Evolutionary conservation across 495 filamentous ascomycete species (phyloP).

Genomic region (Neurospora sp.): DNA sequence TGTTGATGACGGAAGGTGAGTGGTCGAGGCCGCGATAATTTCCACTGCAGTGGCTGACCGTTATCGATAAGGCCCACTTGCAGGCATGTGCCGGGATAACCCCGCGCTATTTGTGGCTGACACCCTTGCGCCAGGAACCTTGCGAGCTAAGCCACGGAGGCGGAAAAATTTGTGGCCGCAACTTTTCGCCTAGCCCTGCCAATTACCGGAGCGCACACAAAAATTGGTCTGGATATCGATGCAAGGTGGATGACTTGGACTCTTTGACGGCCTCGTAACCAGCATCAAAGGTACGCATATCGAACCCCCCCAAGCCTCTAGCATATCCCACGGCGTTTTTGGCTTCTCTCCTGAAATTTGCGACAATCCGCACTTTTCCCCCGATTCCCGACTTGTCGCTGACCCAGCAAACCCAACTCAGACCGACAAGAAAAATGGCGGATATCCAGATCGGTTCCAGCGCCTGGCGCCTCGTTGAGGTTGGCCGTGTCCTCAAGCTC

Average conservation of each 20-base stretch:
- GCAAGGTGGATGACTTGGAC: conserved; percentile 23
- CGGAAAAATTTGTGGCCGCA: conserved; percentile 22
- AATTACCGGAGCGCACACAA: conserved; percentile 25
- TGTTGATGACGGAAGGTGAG: neutral
- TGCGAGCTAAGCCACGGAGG: conserved; percentile 11
- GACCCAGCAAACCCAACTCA: conserved; percentile 12
- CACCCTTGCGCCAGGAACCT: neutral
- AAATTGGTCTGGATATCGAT: conserved; percentile 27
- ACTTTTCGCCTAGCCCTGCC: conserved; percentile 27
- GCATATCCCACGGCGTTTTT: conserved; percentile 4
- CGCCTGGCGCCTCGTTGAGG: conserved; percentile 82
- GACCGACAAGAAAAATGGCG: conserved; percentile 25
- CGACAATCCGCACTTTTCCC: conserved; percentile 4
- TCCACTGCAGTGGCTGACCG: neutral
- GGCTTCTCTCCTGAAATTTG: conserved; percentile 6
- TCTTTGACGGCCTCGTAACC: conserved; percentile 25
- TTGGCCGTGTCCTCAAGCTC: conserved; percentile 79
- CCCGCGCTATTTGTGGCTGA: neutral
- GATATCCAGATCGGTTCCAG: conserved; percentile 25
- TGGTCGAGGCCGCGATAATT: neutral
- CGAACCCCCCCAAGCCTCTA: conserved; percentile 7
- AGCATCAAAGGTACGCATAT: conserved; percentile 26
- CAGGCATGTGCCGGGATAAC: neutral
- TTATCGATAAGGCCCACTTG: neutral
- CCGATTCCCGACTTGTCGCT: conserved; percentile 13